These are phyloP conservation scores for Oropetium thomaeum DNA, from an alignment of 176 grass and related monocot genomes.

Conservation along the genomic window DNA sequence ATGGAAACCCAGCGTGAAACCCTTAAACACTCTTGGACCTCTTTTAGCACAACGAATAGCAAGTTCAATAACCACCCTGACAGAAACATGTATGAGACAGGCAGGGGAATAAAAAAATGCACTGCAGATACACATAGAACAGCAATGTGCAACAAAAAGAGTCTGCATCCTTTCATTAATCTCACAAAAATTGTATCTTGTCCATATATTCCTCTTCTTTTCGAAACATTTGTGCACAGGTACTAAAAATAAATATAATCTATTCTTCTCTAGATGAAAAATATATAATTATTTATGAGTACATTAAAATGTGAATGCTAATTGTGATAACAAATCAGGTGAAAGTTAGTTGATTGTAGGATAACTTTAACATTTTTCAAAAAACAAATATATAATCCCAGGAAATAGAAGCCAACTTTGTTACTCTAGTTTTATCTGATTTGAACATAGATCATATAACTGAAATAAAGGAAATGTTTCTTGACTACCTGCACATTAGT, in stretches of 20 bases:
- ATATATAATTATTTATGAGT: not conserved
- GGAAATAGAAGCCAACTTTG: not conserved
- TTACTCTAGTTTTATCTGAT: not conserved
- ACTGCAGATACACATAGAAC: not conserved
- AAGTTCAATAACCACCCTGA: constrained; percentile 66
- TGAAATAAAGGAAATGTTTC: constrained; percentile 3
- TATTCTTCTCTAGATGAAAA: not conserved
- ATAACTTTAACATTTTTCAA: not conserved
- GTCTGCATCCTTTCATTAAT: not conserved
- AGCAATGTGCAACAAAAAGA: constrained; percentile 2
- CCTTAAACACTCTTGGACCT: constrained; percentile 73
- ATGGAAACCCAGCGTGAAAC: constrained; percentile 88
- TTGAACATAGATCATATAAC: constrained; percentile 10
- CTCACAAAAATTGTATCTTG: constrained; percentile 10
- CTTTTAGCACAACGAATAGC: constrained; percentile 72
- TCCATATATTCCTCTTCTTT: not conserved
- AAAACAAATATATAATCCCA: not conserved
- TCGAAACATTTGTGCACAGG: not conserved
- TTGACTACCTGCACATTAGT: constrained; percentile 74
- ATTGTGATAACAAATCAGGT: not conserved
- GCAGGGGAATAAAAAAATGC: not conserved
- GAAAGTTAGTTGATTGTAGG: not conserved
- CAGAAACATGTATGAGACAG: constrained; percentile 32
- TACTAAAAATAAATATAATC: not conserved
- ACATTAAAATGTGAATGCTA: not conserved